Evolutionary conservation across 202 grass and related monocot species (phyloP).

Genomic region (Elaeis oleifera): DNA sequence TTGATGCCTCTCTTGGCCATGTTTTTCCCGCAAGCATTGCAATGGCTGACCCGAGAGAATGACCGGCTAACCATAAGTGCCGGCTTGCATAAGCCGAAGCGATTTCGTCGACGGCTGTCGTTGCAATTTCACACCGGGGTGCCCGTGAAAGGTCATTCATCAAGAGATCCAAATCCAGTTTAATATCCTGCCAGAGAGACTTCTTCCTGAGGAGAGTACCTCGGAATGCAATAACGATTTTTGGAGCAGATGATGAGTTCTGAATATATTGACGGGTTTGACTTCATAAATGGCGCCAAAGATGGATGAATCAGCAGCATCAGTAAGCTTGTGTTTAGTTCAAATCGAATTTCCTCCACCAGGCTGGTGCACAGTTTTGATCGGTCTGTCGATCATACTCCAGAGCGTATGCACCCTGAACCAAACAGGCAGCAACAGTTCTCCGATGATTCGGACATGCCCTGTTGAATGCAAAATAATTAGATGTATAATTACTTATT

Average conservation of each 20-base stretch:
- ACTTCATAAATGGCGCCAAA: slow-evolving; percentile 57
- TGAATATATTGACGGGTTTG: slow-evolving; percentile 19
- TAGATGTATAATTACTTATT: background rate
- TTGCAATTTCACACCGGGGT: slow-evolving; percentile 32
- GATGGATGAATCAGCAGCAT: slow-evolving; percentile 48
- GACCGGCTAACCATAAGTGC: slow-evolving; percentile 54
- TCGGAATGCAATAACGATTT: slow-evolving; percentile 56
- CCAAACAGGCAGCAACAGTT: slow-evolving; percentile 43
- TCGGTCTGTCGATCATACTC: slow-evolving; percentile 39
- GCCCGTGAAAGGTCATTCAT: slow-evolving; percentile 35
- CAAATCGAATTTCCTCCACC: slow-evolving; percentile 57
- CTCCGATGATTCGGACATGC: slow-evolving; percentile 43
- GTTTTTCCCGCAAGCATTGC: slow-evolving; percentile 41
- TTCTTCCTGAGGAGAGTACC: slow-evolving; percentile 42
- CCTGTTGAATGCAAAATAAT: slow-evolving; percentile 35
- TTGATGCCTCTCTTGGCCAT: slow-evolving; percentile 33
- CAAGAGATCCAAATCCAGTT: slow-evolving; percentile 41
- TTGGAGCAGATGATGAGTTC: slow-evolving; percentile 24
- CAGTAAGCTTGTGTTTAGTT: slow-evolving; percentile 33
- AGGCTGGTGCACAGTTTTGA: slow-evolving; percentile 33
- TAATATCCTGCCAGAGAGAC: slow-evolving; percentile 19
- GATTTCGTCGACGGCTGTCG: slow-evolving; percentile 30
- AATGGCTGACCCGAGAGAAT: slow-evolving; percentile 63
- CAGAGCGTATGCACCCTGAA: slow-evolving; percentile 52
- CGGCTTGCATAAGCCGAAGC: background rate